These are phyloP conservation scores for Naganishia vishniacii DNA, from an alignment of 768 basidiomycete species.

Conservation along the genomic window DNA sequence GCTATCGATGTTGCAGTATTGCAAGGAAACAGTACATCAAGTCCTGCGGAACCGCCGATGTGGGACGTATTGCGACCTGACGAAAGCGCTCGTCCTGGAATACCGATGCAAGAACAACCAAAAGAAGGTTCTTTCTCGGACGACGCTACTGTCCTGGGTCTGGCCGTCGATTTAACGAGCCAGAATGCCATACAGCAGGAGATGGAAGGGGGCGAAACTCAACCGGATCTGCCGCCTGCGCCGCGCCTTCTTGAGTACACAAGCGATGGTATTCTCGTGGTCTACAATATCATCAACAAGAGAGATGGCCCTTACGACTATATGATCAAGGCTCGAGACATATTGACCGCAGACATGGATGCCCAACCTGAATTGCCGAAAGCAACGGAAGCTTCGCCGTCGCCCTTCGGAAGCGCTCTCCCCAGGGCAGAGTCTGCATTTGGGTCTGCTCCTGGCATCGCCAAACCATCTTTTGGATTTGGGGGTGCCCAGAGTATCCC, in stretches of 20 bases:
- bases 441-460: neutral
- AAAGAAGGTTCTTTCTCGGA: slow-evolving; percentile 28
- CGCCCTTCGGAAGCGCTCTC: neutral
- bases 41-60: slow-evolving; percentile 29
- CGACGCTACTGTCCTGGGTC: slow-evolving; percentile 47
- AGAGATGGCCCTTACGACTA: slow-evolving; percentile 38
- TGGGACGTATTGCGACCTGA: slow-evolving; percentile 46
- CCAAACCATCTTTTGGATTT: slow-evolving; percentile 27
- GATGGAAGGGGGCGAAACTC: slow-evolving; percentile 46
- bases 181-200: slow-evolving; percentile 37
- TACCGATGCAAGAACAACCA: slow-evolving; percentile 33
- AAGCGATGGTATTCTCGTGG: slow-evolving; percentile 47
- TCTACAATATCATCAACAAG: slow-evolving; percentile 45
- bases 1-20: slow-evolving; percentile 48
- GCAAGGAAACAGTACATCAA: slow-evolving; percentile 29
- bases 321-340: slow-evolving; percentile 36
- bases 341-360: slow-evolving; percentile 9
- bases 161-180: slow-evolving; percentile 49
- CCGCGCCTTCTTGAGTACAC: slow-evolving; percentile 46
- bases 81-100: slow-evolving; percentile 46
- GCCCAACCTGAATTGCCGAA: neutral
- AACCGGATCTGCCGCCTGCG: slow-evolving; percentile 40
- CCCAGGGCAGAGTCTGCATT: slow-evolving; percentile 12
- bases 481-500: slow-evolving; percentile 18
- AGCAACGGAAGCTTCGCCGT: neutral